Evolutionary conservation across 2,329 filamentous ascomycete species (phyloP), one percentile per base, ranked within the genome.

Genomic region (Fusarium sp.): DNA sequence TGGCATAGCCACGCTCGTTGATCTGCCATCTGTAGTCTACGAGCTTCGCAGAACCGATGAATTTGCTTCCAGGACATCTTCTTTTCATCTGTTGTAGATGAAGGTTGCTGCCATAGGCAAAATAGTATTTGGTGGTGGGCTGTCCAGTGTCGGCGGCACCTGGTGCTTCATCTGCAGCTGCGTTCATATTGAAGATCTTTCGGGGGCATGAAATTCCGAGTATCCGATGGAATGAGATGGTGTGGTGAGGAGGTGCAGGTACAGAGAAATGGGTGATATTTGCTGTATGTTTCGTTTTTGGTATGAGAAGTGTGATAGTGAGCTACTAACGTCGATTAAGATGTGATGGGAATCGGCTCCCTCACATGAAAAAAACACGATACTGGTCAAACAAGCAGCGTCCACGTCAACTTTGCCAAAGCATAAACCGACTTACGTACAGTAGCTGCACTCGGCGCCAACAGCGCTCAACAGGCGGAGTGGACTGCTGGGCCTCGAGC

Each of bases 51-150:
- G 75, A 73, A 7, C 82, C 82, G 63, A 83, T 75, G 67, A 79
- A 80, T 25, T 69, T 76, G 73, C 81, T 82, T 24, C 77, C 76
- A 22, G 83, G 83, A 55, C 83, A 85, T 61, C 82, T 77, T 22
- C 70, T 68, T 63, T 79, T 79, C 83, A 85, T 85, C 75, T 84
- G 82, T 56, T 77, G 76, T 58, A 82, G 74, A 67, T 79, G 80
- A 46, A 84, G 77, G 69, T 84, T 85, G 72, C 81, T 83, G 48
- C 82, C 83, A 57, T 83, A 85, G 37, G 82, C 83, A 66, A 85
- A 85, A 73, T 84, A 85, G 52, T 77, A 78, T 53, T 73, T 75
- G 60, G 78, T 77, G 67, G 73, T 70, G 62, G 72, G 68, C 61
- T 70, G 71, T 32, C 57, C 51, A 57, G 69, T 54, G 52, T 69